Evolutionary conservation across 345 rosid species (phyloP).

Genomic region (Eucalyptus leucophloia): DNA sequence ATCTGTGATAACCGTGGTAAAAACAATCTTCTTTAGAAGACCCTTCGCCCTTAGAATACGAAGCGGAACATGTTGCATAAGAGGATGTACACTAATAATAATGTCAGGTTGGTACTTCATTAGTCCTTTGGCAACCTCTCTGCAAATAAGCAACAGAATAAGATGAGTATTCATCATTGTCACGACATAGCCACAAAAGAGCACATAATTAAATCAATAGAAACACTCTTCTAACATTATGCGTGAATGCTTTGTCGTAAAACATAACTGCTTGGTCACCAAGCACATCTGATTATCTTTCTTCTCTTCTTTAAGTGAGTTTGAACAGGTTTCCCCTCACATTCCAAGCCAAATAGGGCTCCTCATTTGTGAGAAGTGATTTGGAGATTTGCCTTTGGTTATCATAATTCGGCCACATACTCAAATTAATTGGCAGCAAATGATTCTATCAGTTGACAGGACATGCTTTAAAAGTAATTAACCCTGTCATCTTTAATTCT

Average conservation of each 20-base stretch:
- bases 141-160: slow-evolving; percentile 7
- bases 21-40: slow-evolving; percentile 74
- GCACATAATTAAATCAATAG: background rate
- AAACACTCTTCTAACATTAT: background rate
- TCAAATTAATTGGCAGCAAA: background rate
- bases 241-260: background rate
- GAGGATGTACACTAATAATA: slow-evolving; percentile 93
- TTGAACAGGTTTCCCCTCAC: background rate
- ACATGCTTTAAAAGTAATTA: background rate
- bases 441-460: background rate
- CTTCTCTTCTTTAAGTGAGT: background rate
- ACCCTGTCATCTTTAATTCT: background rate
- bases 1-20: slow-evolving; percentile 93
- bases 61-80: slow-evolving; percentile 99
- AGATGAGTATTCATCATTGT: background rate
- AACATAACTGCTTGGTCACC: background rate
- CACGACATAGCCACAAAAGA: background rate
- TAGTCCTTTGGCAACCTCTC: slow-evolving; percentile 93
- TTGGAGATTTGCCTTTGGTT: background rate
- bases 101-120: slow-evolving; percentile 98
- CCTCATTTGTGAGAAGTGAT: background rate
- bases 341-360: background rate
- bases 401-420: background rate
- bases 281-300: background rate
- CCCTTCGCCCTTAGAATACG: slow-evolving; percentile 88